phyloP scores from a whole-genome alignment of 768 basidiomycete genomes.

The Mycena rosella region DNA sequence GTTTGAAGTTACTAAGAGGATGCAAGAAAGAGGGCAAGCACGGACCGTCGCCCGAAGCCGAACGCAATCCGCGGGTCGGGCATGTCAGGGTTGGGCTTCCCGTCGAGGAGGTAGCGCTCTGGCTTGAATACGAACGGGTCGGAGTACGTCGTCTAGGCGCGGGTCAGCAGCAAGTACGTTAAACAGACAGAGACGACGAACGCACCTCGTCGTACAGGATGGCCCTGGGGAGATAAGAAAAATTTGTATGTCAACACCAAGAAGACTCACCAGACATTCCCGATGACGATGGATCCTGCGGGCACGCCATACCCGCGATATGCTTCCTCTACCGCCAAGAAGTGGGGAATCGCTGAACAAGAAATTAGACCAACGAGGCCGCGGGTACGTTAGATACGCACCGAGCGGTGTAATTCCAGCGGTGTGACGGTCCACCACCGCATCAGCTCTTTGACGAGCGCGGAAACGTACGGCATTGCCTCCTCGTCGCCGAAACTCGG shows the following conservation, averaged over 20 bases:
- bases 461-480: constrained; percentile 50
- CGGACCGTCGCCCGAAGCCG: constrained; percentile 40
- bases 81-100: constrained; percentile 5
- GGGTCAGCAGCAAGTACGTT: background rate
- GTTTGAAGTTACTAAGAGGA: background rate
- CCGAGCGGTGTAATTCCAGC: background rate
- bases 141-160: constrained; percentile 44
- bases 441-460: constrained; percentile 52
- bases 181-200: background rate
- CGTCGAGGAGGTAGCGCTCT: constrained; percentile 51
- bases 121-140: constrained; percentile 52
- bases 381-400: background rate
- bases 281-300: constrained; percentile 44
- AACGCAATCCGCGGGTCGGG: constrained; percentile 35
- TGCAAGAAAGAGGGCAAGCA: background rate
- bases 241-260: background rate
- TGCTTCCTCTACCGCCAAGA: constrained; percentile 36
- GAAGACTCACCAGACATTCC: constrained; percentile 43
- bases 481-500: constrained; percentile 49
- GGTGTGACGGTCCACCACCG: constrained; percentile 40
- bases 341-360: constrained; percentile 7
- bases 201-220: constrained; percentile 29
- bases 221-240: constrained; percentile 14
- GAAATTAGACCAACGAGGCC: background rate
- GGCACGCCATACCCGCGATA: constrained; percentile 47